Conservation (phyloP, 2,329 filamentous ascomycete genomes). For the Ophiostoma sp. region DNA sequence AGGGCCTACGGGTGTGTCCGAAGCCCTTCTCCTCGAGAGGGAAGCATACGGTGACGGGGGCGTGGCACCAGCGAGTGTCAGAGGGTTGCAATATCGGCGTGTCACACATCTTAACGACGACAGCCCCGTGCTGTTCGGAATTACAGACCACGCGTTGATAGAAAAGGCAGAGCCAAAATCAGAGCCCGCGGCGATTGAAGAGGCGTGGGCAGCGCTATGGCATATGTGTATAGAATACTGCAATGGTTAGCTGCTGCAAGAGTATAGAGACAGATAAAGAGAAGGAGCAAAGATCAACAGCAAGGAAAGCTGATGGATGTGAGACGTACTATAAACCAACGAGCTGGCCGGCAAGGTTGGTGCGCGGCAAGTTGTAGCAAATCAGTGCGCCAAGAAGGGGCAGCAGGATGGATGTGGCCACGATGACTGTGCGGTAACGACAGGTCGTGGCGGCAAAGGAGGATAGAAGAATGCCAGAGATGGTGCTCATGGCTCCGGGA, state of each 20-base stretch:
- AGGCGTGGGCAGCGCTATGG: conserved; percentile 31
- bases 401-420: conserved; percentile 33
- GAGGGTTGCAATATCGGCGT: background rate
- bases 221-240: conserved; percentile 27
- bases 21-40: conserved; percentile 21
- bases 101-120: background rate
- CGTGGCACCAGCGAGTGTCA: background rate
- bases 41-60: conserved; percentile 11
- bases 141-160: conserved; percentile 33
- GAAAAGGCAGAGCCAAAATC: conserved; percentile 34
- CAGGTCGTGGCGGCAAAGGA: conserved; percentile 23
- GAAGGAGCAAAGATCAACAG: background rate
- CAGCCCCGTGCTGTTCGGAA: conserved; percentile 31
- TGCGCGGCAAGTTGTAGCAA: conserved; percentile 31
- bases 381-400: conserved; percentile 35
- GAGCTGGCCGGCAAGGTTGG: conserved; percentile 27
- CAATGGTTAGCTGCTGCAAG: background rate
- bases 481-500: conserved; percentile 24
- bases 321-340: conserved; percentile 26
- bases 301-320: background rate
- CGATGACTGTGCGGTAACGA: conserved; percentile 27
- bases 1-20: conserved; percentile 24
- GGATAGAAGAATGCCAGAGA: conserved; percentile 26
- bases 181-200: conserved; percentile 27
- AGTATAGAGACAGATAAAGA: background rate